Conservation (phyloP, 2,329 filamentous ascomycete genomes). For the Laburnicola sp. region DNA sequence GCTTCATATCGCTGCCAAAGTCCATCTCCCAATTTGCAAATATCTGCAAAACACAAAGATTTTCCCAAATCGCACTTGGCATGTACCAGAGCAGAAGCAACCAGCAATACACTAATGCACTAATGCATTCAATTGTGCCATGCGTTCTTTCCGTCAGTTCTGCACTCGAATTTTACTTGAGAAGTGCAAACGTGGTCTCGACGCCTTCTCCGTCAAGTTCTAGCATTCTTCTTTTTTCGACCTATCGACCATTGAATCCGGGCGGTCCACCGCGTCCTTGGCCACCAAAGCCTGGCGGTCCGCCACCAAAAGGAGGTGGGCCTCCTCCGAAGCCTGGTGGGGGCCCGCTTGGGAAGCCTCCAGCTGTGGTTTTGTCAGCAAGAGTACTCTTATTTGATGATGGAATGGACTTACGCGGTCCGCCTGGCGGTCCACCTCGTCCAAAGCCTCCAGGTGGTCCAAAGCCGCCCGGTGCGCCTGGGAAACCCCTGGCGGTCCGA, state of each 20-base stretch:
- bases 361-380: conserved; percentile 35
- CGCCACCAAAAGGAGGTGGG: conserved; percentile 13
- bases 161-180: not conserved
- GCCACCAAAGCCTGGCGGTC: conserved; percentile 25
- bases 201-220: not conserved
- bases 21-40: not conserved
- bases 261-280: conserved; percentile 33
- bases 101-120: not conserved
- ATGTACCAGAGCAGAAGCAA: not conserved
- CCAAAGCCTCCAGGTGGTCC: conserved; percentile 42
- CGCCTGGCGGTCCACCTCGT: conserved; percentile 46
- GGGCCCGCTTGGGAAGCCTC: conserved; percentile 48
- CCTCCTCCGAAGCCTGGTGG: conserved; percentile 50
- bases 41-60: not conserved
- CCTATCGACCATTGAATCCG: conserved; percentile 32
- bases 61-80: not conserved
- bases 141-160: not conserved
- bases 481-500: conserved; percentile 59
- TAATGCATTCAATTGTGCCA: not conserved
- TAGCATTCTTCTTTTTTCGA: not conserved
- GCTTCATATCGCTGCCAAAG: not conserved
- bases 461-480: conserved; percentile 46
- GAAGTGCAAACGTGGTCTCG: not conserved
- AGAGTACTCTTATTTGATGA: not conserved
- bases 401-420: conserved; percentile 38